Evolutionary conservation across 129 eudicot species (phyloP), one percentile per base, ranked within the genome.

Genomic region (Oenanthe sinensis): DNA sequence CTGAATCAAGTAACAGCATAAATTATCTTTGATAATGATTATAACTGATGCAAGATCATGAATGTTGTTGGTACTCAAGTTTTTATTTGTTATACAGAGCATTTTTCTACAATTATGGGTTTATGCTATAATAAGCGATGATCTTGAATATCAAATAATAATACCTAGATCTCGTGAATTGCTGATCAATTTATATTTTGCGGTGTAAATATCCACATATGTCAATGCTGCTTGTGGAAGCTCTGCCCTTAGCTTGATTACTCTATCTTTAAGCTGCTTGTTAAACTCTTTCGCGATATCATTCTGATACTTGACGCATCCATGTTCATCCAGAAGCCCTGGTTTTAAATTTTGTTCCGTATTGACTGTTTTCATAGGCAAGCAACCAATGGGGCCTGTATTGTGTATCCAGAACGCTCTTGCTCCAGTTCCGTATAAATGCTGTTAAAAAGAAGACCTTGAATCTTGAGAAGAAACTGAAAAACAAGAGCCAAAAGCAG

Each of bases 331-430:
- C 19, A 30, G 49, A 74, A 84, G 80, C 19, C 81, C 86, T 6
- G 86, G 63, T 26, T 83, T 48, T 42, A 85, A 87, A 70, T 39
- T 20, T 0, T 37, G 75, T 3, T 30, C 72, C 0, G 8, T 39
- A 39, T 70, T 26, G 43, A 70, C 45, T 16, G 45, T 54, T 87
- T 86, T 76, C 75, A 67, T 24, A 4, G 90, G 93, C 73, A 89
- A 72, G 82, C 93, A 89, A n/a, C 90, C 90, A 12, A 86, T 75
- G 0, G 92, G 92, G 50, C 90, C 92, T 4, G 92, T 89, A 44
- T 86, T 86, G 22, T 89, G 92, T 77, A 89, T 82, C 92, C 92
- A 84, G 71, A 89, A 89, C 49, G 54, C 80, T 79, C 88, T 81
- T 82, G 88, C 90, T 69, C 90, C 92, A 73, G 24, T 76, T 84